Evolutionary conservation across 768 basidiomycete species (phyloP), one percentile per base, ranked within the genome.

Genomic region (Leucocoprinus leucothites): DNA sequence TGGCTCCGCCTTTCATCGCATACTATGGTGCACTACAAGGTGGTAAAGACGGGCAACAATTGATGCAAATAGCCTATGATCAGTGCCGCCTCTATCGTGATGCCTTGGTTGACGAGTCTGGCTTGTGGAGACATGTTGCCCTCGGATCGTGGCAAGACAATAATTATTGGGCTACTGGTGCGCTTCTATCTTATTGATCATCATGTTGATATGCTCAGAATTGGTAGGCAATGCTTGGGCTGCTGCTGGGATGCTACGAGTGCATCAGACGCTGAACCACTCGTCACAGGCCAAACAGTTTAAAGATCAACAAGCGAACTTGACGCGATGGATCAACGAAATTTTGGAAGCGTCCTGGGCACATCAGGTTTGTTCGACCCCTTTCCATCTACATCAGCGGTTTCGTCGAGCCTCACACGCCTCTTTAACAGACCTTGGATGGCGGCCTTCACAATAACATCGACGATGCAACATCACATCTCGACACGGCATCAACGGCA

Each of bases 1-100:
- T 83, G 84, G 81, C 71, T 1, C 82, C 84, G 13, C 82, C 84
- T 1, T 86, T 86, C 64, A 77, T 87, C 48, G 84, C 86, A 19
- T 86, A 86, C 65, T 85, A 72, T 58, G 85, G 84, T 16, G 76
- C 76, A 3, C 60, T 80, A n/a, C 60, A 74, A 62, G 69, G 71
- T 18, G 75, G 71, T 53, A 53, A 67, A 40, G 58, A 51, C 16
- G 71, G 72, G 61, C 59, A 58, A 42, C 57, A 63, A 0, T 57
- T 83, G 6, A 58, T 87, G 46, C 72, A 75, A 40, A 63, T 63
- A 3, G 82, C 85, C 1, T 85, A 82, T 63, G 73, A 79, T 46
- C 86, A 87, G 63, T 76, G 75, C 56, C 64, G 69, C 28, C 69
- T 85, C 9, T 87, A 87, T 61, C 78, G 84, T 16, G 65, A 79